Evolutionary conservation across 192 early-diverging fungal species (phyloP), one percentile per base, ranked within the genome.

Genomic region (Haplosporangium gracile): DNA sequence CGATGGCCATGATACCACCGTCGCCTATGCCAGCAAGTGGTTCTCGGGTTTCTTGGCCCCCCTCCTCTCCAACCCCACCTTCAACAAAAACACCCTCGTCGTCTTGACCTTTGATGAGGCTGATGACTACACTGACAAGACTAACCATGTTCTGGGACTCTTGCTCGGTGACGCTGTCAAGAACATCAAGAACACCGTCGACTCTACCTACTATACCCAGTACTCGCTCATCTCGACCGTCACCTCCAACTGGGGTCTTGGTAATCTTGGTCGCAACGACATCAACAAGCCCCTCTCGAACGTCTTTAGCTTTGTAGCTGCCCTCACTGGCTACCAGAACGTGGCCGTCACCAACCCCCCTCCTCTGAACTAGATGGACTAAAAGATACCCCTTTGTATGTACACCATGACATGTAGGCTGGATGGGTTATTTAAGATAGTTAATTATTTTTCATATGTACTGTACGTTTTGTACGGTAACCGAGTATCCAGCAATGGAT

Each of bases 211-310:
- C 49, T 95, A 94, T 73, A 90, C 89, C 24, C 95, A 95, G 76
- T 95, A 93, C 85, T 93, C 91, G 34, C 24, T 89, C 4, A 68
- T 94, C 36, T 85, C 89, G 24, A 94, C 95, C 24, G 75, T 93
- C 13, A 91, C 93, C 74, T 36, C 89, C 49, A 93, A 92, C 89
- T 95, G 93, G 91, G 89, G 82, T 74, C 82, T 95, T 18, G 89
- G 85, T 20, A 89, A 87, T 81, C 81, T 95, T 45, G 92, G 91
- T 11, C 70, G 88, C 24, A 88, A 85, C 74, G 95, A 95, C 82
- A 82, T 86, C 26, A 89, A 82, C 29, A 88, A 77, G 60, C 88
- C 73, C 43, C 68, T 78, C 38, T 85, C 89, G 45, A 91, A 92
- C 75, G 83, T 91, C 53, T 91, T 89, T 29, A 51, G 34, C 15